phyloP scores from a whole-genome alignment of 2,329 filamentous ascomycete genomes.

The Colletotrichum lentis region DNA sequence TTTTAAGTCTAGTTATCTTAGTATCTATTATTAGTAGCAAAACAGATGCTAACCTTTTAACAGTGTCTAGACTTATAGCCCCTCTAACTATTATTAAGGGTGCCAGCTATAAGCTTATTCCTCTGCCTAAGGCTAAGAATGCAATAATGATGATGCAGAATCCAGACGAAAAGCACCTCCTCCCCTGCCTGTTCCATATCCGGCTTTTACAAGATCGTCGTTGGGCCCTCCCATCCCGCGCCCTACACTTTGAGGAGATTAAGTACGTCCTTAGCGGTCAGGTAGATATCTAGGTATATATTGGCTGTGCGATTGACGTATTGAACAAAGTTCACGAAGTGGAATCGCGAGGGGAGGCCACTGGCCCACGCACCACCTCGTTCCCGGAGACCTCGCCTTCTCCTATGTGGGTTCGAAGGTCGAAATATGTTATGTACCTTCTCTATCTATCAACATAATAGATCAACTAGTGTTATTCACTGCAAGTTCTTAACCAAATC shows the following conservation, averaged over 20 bases:
- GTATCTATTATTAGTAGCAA: no score
- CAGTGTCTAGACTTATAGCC: conserved; percentile 38
- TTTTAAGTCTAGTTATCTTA: no score
- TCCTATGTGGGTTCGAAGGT: conserved; percentile 23
- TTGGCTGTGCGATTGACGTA: no score
- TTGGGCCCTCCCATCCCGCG: conserved; percentile 29
- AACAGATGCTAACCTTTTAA: no score
- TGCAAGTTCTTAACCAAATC: conserved; percentile 34
- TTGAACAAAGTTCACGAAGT: background rate
- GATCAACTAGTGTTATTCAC: background rate
- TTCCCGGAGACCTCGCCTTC: conserved; percentile 18
- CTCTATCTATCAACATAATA: background rate
- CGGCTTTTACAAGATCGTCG: conserved; percentile 35
- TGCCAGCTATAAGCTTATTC: conserved; percentile 33
- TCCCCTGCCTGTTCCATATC: conserved; percentile 17
- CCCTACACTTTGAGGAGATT: conserved; percentile 43
- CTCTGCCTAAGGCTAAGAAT: conserved; percentile 32
- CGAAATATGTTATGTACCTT: background rate
- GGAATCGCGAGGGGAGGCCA: conserved; percentile 4
- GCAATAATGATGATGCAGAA: conserved; percentile 10
- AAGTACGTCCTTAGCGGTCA: conserved; percentile 42
- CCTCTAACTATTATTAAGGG: conserved; percentile 36
- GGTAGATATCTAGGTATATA: conserved; percentile 24
- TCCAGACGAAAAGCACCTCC: conserved; percentile 26
- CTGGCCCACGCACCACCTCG: conserved; percentile 12